Evolutionary conservation across 352 stramenopile species (phyloP), one percentile per base, ranked within the genome.

Genomic region (Peronospora belbahrii): DNA sequence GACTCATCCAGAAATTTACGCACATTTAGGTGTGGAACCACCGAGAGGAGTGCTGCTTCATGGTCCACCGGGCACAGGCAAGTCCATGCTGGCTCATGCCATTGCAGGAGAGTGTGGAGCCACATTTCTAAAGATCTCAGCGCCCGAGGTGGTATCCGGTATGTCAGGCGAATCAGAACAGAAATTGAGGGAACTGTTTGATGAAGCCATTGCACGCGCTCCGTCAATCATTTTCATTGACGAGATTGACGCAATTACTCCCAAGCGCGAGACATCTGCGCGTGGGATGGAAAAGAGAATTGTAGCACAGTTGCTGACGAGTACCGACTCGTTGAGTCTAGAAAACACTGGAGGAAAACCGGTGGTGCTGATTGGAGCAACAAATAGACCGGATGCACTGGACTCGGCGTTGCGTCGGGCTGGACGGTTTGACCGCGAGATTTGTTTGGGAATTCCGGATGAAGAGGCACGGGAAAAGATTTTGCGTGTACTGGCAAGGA

Each of bases 151-250:
- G 22, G 88, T 97, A 9, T 95, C 81, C n/a, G 91, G 89, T 30
- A 97, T 97, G 90, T 96, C 84, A 19, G 91, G 91, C 17, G 77
- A 88, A 50, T 91, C 76, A 22, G 75, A 90, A 59, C 79, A 90
- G 54, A 93, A 94, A 59, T 56, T 96, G 23, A 68, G 87, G 10
- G 76, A 88, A 30, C 61, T 95, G n/a, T 98, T 99, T 61, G 91
- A 98, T 50, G 88, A 98, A 58, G 94, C 95, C 0, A 82, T 97
- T 38, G 82, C 67, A 30, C 96, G 97, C 40, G 90, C 87, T 40
- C 95, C 86, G 49, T 91, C 95, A 6, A 98, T 99, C 61, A 88
- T 99, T 48, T 99, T 99, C 62, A 97, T 99, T 55, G 95, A 98
- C 52, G 94, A 98, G 61, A 94, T 98, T 62, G 94, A 98, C 56